Base-by-base conservation (phyloP, 345 rosid species). In the Tarenaya hassleriana region DNA sequence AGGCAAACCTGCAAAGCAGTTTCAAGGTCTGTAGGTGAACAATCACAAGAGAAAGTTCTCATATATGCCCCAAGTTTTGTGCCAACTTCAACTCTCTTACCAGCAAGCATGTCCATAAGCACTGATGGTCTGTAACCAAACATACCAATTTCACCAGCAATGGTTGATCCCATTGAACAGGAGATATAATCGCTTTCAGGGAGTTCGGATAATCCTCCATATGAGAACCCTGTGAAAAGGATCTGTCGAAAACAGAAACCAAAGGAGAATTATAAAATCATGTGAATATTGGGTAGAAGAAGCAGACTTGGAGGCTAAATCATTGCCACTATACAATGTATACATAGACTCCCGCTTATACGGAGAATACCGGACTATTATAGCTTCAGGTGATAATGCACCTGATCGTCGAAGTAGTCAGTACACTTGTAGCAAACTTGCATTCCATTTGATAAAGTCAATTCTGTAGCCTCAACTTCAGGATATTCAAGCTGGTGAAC, bases 171-270 rank as follows among this genome's bases (percentile, higher is more conserved):
- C 89, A 88, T 82, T 37, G 84, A 75, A 67, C 82, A 88, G 19
- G 97, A 88, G 64, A 82, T 66, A 62, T 82, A 88, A 58, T 85
- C 84, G 43, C 61, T 72, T 74, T 90, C 91, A 4, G 83, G 77
- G 56, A 83, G 81, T 75, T 90, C 97, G 44, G 97, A 90, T 39
- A 90, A 73, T 51, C 95, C 95, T 42, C 97, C 97, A 72, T 86
- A 86, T 40, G 97, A 80, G 72, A 90, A 90, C 50, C 97, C 97
- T 42, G 86, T 76, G 63, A 90, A 83, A 52, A 86, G 78, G 69
- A 90, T 83, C 97, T 86, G 76, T 58, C 52, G 52, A 40, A 63
- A 58, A 42, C 48, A 61, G 51, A 16, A 19, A 33, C 16, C 20
- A 41, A 55, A 8, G 44, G 51, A 56, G 29, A 47, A 38, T 20